These are phyloP conservation scores for Talaromyces pinophilus DNA, from an alignment of 2,329 filamentous ascomycete species.

Conservation along the genomic window DNA sequence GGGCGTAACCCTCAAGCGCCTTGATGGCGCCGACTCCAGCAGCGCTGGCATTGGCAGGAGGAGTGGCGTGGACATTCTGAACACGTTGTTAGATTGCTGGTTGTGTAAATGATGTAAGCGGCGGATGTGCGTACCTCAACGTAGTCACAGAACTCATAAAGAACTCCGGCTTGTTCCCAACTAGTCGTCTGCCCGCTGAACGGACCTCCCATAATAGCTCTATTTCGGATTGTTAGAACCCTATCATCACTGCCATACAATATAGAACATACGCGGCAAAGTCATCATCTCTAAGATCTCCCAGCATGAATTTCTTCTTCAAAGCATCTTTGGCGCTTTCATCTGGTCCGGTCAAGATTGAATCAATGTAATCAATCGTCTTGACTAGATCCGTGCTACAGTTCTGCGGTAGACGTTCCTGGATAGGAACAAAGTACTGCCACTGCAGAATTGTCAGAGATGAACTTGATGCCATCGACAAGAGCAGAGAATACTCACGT, in stretches of 20 bases:
- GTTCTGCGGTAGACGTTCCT: slow-evolving; percentile 60
- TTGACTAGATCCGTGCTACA: slow-evolving; percentile 56
- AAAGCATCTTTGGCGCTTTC: slow-evolving; percentile 46
- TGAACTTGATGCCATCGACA: background rate
- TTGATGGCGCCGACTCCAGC: slow-evolving; percentile 57
- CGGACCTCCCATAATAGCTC: slow-evolving; percentile 57
- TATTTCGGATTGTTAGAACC: slow-evolving; percentile 24
- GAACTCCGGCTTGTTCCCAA: slow-evolving; percentile 46
- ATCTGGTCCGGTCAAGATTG: slow-evolving; percentile 47
- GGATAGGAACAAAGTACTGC: slow-evolving; percentile 60
- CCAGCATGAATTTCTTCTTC: slow-evolving; percentile 57
- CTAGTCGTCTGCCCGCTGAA: slow-evolving; percentile 58
- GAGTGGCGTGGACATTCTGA: slow-evolving; percentile 37
- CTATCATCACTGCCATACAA: background rate
- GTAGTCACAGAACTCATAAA: slow-evolving; percentile 52
- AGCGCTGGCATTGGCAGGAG: slow-evolving; percentile 35
- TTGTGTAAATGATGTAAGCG: background rate
- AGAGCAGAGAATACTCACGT: slow-evolving; percentile 32
- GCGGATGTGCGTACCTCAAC: slow-evolving; percentile 45
- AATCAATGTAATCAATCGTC: slow-evolving; percentile 59
- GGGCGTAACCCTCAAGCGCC: slow-evolving; percentile 57
- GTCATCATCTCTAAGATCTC: slow-evolving; percentile 54
- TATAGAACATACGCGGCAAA: slow-evolving; percentile 46
- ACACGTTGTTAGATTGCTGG: slow-evolving; percentile 23
- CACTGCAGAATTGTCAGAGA: slow-evolving; percentile 37